These are phyloP conservation scores for Blastocystis sp. DNA, from an alignment of 352 stramenopile genomes.

Conservation along the genomic window DNA sequence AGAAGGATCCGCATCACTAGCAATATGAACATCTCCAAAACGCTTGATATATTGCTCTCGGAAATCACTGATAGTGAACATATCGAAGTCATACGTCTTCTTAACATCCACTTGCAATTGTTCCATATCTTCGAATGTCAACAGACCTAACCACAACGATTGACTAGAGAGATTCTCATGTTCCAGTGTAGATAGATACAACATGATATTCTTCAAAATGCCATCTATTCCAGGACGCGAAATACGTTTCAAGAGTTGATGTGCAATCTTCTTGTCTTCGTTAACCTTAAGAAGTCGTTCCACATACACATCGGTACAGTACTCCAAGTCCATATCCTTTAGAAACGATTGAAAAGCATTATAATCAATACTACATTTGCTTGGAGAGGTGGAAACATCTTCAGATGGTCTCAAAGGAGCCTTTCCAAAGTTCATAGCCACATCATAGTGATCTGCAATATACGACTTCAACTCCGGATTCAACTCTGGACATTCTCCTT, in stretches of 20 bases:
- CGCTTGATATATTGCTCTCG: not conserved
- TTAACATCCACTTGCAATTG: not conserved
- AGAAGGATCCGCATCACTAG: not conserved
- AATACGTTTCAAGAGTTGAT: not conserved
- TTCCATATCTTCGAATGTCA: constrained; percentile 16
- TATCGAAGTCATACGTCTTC: not conserved
- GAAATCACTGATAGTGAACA: not conserved
- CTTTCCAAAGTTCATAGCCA: not conserved
- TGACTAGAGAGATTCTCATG: not conserved
- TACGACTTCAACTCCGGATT: not conserved
- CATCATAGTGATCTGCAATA: not conserved
- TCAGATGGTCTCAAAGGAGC: not conserved
- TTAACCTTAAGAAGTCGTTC: not conserved
- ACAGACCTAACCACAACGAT: not conserved
- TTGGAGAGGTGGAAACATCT: not conserved
- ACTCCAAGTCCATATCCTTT: not conserved
- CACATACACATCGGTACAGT: not conserved
- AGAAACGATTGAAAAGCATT: not conserved
- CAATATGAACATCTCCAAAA: not conserved
- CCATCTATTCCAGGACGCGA: not conserved
- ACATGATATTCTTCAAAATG: not conserved
- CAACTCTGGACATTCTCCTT: not conserved
- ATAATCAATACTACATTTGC: not conserved
- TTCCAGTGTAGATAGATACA: constrained; percentile 8
- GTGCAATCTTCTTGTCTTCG: not conserved